Evolutionary conservation across 495 filamentous ascomycete species (phyloP).

Genomic region (Penicillium desertorum): DNA sequence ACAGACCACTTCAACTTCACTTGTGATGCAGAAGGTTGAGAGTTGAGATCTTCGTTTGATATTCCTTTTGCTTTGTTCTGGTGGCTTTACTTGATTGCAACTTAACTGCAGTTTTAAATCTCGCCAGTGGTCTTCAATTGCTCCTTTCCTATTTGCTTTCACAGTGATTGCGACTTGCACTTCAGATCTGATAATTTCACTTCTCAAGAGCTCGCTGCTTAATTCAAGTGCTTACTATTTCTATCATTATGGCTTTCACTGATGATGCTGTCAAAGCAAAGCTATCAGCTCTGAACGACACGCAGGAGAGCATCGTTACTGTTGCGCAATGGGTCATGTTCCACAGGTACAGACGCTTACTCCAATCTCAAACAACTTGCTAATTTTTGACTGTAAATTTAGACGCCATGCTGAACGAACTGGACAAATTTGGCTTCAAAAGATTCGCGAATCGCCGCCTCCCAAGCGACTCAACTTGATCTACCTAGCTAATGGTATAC

Average conservation of each 20-base stretch:
- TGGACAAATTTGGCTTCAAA: constrained; percentile 83
- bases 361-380: constrained; percentile 16
- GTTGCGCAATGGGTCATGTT: constrained; percentile 99
- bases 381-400: constrained; percentile 22
- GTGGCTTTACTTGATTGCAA: neutral
- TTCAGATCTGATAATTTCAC: neutral
- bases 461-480: constrained; percentile 87
- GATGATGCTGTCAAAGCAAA: constrained; percentile 92
- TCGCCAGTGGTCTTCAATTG: constrained; percentile 3
- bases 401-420: constrained; percentile 90
- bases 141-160: neutral
- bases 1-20: constrained; percentile 21
- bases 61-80: neutral
- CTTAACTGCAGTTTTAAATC: neutral
- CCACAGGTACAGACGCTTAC: constrained; percentile 66
- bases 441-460: constrained; percentile 77
- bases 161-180: constrained; percentile 1
- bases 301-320: constrained; percentile 91
- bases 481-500: constrained; percentile 89
- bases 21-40: neutral
- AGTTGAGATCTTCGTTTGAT: constrained; percentile 3
- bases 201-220: neutral
- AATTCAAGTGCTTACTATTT: neutral
- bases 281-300: constrained; percentile 91
- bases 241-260: constrained; percentile 75